These are phyloP conservation scores for Penicillium verrucosum DNA, from an alignment of 2,329 filamentous ascomycete species.

Conservation along the genomic window DNA sequence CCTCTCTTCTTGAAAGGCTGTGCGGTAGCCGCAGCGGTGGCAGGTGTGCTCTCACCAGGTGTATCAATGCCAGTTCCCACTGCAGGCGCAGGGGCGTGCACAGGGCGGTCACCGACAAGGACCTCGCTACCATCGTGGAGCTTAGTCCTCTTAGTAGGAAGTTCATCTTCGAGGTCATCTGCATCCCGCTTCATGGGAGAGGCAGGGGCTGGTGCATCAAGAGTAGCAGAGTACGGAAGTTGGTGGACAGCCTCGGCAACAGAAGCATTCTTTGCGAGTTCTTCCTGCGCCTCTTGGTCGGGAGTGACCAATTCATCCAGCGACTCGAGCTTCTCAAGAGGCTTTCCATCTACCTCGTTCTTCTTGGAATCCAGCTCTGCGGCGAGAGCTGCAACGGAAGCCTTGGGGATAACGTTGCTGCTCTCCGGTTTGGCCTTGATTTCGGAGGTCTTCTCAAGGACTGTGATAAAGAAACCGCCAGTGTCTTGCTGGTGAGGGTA, in stretches of 20 bases:
- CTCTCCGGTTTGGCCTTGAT: conserved; percentile 74
- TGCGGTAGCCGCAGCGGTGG: conserved; percentile 16
- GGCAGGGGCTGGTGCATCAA: conserved; percentile 21
- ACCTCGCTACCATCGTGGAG: conserved; percentile 39
- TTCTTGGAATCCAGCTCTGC: conserved; percentile 37
- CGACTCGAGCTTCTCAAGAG: conserved; percentile 38
- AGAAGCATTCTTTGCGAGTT: conserved; percentile 34
- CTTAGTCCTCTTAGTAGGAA: conserved; percentile 46
- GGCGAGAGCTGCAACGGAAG: conserved; percentile 37
- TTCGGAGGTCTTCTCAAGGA: conserved; percentile 86
- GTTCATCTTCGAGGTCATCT: conserved; percentile 35
- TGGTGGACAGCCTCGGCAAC: conserved; percentile 36
- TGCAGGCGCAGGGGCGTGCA: conserved; percentile 31
- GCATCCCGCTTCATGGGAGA: conserved; percentile 34
- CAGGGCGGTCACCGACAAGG: conserved; percentile 37
- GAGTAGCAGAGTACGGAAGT: conserved; percentile 33
- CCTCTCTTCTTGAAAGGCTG: conserved; percentile 36
- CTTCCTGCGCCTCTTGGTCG: conserved; percentile 26
- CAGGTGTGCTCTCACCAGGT: conserved; percentile 23
- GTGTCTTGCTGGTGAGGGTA: conserved; percentile 96
- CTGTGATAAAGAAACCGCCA: conserved; percentile 95
- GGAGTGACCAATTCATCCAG: conserved; percentile 41
- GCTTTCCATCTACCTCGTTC: conserved; percentile 24
- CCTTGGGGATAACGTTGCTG: conserved; percentile 37
- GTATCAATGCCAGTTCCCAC: conserved; percentile 25